Evolutionary conservation across 2,329 filamentous ascomycete genomes (phyloP).

Genomic region (Ceratocystis smalleyi): DNA sequence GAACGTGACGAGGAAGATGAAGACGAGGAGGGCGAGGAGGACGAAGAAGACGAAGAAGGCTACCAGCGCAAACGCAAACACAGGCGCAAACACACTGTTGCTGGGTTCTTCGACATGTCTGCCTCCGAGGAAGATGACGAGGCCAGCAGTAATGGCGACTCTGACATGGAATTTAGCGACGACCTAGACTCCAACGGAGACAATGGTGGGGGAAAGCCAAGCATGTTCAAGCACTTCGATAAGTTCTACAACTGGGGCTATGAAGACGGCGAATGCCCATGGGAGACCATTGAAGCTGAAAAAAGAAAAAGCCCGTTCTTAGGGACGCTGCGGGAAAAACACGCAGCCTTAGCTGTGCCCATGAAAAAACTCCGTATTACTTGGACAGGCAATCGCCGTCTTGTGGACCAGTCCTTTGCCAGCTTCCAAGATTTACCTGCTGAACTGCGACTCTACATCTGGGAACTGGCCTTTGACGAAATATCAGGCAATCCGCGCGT

Average conservation of each 20-base stretch:
- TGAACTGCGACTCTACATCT: conserved; percentile 9
- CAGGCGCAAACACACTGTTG: background rate
- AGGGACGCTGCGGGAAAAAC: background rate
- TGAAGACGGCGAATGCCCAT: background rate
- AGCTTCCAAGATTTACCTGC: conserved; percentile 5
- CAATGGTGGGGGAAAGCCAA: background rate
- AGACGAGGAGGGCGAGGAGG: background rate
- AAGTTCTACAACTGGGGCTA: conserved; percentile 3
- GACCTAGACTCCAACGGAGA: background rate
- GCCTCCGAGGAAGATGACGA: conserved; percentile 7
- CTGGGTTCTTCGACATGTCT: conserved; percentile 6
- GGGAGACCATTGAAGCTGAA: background rate
- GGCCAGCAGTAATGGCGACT: background rate
- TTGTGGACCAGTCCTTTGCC: background rate
- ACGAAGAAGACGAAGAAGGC: background rate
- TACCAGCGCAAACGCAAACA: background rate
- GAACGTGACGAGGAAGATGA: background rate
- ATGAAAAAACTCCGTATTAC: background rate
- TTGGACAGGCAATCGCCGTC: conserved; percentile 5
- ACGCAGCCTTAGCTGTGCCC: background rate
- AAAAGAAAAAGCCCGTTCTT: background rate
- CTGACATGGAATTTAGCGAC: background rate
- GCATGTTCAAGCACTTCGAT: background rate
- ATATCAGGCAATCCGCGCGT: background rate
- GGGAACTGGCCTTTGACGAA: conserved; percentile 13